Percentiles rank a stretch among this genome's conserved stretches.
Evolutionary conservation across 345 rosid genomes (phyloP).

Genomic region (Microcos paniculata): DNA sequence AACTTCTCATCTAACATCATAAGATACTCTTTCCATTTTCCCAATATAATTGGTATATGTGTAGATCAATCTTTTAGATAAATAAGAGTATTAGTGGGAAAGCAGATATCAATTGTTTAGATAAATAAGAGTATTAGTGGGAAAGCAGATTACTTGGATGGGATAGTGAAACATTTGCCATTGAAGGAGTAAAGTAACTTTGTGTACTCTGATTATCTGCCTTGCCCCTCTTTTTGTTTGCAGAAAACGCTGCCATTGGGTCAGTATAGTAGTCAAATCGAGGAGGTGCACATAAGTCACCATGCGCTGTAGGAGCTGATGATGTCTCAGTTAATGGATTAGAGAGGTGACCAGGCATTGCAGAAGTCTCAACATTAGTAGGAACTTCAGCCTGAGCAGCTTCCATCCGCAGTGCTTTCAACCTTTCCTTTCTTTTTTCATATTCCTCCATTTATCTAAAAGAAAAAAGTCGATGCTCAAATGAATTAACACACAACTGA

Average conservation of each 20-base stretch:
- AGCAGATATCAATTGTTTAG: neutral
- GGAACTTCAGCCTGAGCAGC: slow-evolving; percentile 53
- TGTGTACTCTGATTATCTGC: slow-evolving; percentile 28
- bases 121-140: neutral
- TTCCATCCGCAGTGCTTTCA: slow-evolving; percentile 70
- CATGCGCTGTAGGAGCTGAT: slow-evolving; percentile 22
- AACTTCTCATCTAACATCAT: too few species aligned
- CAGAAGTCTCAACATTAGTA: slow-evolving; percentile 29
- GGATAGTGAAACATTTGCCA: slow-evolving; percentile 27
- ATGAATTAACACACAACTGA: too few species aligned
- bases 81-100: too few species aligned
- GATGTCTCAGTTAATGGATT: slow-evolving; percentile 66
- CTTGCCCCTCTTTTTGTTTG: slow-evolving; percentile 41
- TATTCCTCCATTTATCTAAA: slow-evolving; percentile 64
- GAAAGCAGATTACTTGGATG: slow-evolving; percentile 29
- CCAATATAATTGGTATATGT: too few species aligned
- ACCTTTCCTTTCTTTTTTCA: slow-evolving; percentile 67
- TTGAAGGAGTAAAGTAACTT: slow-evolving; percentile 28
- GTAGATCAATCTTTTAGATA: too few species aligned
- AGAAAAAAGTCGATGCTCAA: neutral
- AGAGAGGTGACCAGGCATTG: slow-evolving; percentile 39
- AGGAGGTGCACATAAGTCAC: slow-evolving; percentile 28
- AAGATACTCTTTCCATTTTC: too few species aligned
- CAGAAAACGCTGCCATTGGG: slow-evolving; percentile 78
- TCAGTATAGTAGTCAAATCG: slow-evolving; percentile 82